Conservation (phyloP, 495 filamentous ascomycete genomes). For the Hypoxylon cercidicola region DNA sequence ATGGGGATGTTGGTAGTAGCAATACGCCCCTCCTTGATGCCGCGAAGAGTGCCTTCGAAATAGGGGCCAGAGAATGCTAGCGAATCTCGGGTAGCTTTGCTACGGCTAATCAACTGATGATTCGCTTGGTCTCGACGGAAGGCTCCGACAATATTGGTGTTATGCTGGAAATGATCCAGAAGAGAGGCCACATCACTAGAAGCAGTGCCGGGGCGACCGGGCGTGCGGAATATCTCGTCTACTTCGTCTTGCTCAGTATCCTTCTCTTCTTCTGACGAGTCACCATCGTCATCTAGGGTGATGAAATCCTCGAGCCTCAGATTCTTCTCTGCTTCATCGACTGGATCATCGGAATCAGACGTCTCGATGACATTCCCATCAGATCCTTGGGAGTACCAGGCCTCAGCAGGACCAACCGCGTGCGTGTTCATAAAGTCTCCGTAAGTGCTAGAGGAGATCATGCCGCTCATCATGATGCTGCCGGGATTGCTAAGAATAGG, state of each 20-base stretch:
- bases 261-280: slow-evolving; percentile 65
- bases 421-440: slow-evolving; percentile 70
- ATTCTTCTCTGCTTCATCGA: slow-evolving; percentile 72
- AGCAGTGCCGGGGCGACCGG: slow-evolving; percentile 60
- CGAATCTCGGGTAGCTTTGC: slow-evolving; percentile 63
- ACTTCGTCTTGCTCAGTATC: slow-evolving; percentile 57
- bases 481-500: slow-evolving; percentile 75
- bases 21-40: slow-evolving; percentile 66
- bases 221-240: slow-evolving; percentile 61
- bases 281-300: slow-evolving; percentile 65
- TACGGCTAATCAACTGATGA: slow-evolving; percentile 72
- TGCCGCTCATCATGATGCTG: slow-evolving; percentile 80
- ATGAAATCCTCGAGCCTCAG: slow-evolving; percentile 78
- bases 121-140: slow-evolving; percentile 83
- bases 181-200: slow-evolving; percentile 61
- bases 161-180: slow-evolving; percentile 73
- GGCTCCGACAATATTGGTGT: slow-evolving; percentile 74
- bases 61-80: slow-evolving; percentile 65
- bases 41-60: slow-evolving; percentile 58
- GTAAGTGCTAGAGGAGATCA: slow-evolving; percentile 62
- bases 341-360: slow-evolving; percentile 62
- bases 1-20: slow-evolving; percentile 65
- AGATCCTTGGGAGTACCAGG: slow-evolving; percentile 75
- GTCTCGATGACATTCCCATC: slow-evolving; percentile 55
- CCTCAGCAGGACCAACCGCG: slow-evolving; percentile 76